phyloP scores from a whole-genome alignment of 2,329 filamentous ascomycete genomes.

The Xylaria hypoxylon region DNA sequence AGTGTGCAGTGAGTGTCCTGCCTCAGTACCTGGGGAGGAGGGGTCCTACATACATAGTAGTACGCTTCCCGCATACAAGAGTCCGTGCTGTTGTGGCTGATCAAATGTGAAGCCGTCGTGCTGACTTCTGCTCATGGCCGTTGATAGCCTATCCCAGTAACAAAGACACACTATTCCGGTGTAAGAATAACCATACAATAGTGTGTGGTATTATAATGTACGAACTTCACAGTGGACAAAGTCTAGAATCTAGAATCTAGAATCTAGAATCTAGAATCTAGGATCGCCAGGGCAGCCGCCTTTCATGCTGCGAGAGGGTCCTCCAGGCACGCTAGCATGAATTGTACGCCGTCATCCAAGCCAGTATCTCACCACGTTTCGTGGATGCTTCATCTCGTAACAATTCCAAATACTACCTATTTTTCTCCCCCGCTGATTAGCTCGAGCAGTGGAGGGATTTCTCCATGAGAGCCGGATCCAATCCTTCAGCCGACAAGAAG shows the following conservation, averaged over 20 bases:
- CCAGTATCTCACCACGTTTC: conserved; percentile 37
- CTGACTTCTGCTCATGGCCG: background rate
- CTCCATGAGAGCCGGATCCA: conserved; percentile 31
- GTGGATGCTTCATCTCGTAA: conserved; percentile 27
- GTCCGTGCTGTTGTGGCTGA: background rate
- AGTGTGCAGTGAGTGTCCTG: conserved; percentile 17
- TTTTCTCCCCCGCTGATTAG: conserved; percentile 22
- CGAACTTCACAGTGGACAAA: background rate
- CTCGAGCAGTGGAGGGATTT: conserved; percentile 25
- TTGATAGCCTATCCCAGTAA: conserved; percentile 1
- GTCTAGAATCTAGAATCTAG: conserved; percentile 30
- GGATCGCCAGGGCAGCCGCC: conserved; percentile 36
- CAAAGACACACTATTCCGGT: background rate
- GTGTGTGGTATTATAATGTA: conserved; percentile 3
- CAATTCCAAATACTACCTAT: conserved; percentile 38
- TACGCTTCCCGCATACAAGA: conserved; percentile 12
- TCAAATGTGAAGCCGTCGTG: background rate
- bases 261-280: conserved; percentile 30
- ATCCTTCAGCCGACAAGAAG: conserved; percentile 38
- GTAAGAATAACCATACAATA: conserved; percentile 5
- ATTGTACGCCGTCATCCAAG: conserved; percentile 24
- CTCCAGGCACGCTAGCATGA: conserved; percentile 27
- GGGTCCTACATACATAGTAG: too few species aligned
- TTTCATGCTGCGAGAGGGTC: conserved; percentile 11
- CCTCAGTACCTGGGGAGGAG: too few species aligned